These are phyloP conservation scores for Leishmania arabica DNA, from an alignment of 208 protist genomes.

Conservation along the genomic window DNA sequence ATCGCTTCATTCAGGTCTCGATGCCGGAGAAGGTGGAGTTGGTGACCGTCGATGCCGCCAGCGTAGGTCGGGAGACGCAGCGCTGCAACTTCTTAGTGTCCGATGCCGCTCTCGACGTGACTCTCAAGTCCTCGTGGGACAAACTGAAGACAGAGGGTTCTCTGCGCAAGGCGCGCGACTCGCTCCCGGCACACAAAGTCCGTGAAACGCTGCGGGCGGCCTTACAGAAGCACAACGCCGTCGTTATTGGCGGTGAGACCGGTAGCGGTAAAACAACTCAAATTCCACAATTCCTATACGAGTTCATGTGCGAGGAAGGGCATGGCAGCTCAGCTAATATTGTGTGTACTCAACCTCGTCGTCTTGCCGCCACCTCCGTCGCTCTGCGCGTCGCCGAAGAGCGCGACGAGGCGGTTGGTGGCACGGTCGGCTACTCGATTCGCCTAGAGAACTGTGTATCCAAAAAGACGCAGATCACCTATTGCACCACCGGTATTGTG, in stretches of 20 bases:
- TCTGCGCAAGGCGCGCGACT: conserved; percentile 47
- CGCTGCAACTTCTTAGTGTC: conserved; percentile 51
- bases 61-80: conserved; percentile 26
- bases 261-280: conserved; percentile 98
- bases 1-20: conserved; percentile 44
- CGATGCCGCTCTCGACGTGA: conserved; percentile 40
- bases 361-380: conserved; percentile 94
- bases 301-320: conserved; percentile 91
- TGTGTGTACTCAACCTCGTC: conserved; percentile 94
- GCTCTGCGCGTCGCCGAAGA: conserved; percentile 94
- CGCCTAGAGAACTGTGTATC: conserved; percentile 92
- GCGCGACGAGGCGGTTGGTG: conserved; percentile 88
- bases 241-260: conserved; percentile 96
- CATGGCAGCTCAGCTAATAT: conserved; percentile 89
- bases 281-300: conserved; percentile 96
- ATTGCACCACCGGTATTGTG: conserved; percentile 95
- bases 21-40: conserved; percentile 76
- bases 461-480: conserved; percentile 87
- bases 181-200: conserved; percentile 73
- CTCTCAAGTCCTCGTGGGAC: conserved; percentile 63
- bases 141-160: conserved; percentile 52
- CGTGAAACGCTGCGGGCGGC: conserved; percentile 68
- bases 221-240: conserved; percentile 79
- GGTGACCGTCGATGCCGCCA: conserved; percentile 53
- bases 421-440: conserved; percentile 93